Conservation (phyloP, 192 early-diverging fungal species). For the Backusella circina region DNA sequence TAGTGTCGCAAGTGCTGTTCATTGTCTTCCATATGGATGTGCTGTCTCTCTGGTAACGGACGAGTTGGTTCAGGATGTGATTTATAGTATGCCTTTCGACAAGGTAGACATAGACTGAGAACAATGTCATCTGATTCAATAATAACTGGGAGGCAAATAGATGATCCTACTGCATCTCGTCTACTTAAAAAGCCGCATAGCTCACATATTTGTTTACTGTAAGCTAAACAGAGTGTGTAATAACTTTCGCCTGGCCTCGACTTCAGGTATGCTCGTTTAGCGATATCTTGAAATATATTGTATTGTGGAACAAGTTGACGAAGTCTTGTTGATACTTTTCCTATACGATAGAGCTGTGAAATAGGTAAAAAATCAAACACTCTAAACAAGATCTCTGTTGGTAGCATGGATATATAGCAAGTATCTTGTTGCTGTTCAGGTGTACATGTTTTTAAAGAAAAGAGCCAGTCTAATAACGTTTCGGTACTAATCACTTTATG, state of each 20-base stretch:
- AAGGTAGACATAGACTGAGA: not conserved
- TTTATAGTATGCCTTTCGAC: not conserved
- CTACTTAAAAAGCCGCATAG: not conserved
- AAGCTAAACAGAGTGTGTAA: not conserved
- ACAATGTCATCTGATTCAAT: not conserved
- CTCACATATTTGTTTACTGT: not conserved
- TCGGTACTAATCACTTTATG: not conserved
- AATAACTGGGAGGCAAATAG: not conserved
- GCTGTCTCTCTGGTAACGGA: not conserved
- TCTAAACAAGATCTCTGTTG: not conserved
- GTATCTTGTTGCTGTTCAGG: not conserved
- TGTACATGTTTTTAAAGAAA: not conserved
- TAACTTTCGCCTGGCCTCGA: not conserved
- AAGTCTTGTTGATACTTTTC: not conserved
- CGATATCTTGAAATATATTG: not conserved
- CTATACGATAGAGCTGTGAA: not conserved
- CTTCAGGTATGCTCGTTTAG: not conserved
- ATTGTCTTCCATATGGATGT: not conserved
- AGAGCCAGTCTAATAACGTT: not conserved
- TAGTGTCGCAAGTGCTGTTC: not conserved
- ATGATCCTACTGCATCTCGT: not conserved
- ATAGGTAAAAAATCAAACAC: not conserved
- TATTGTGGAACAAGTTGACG: not conserved
- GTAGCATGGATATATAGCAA: not conserved
- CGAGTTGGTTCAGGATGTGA: not conserved